Evolutionary conservation across 306 rosid species (phyloP), one percentile per base, ranked within the genome.

Genomic region (Malus asiatica): DNA sequence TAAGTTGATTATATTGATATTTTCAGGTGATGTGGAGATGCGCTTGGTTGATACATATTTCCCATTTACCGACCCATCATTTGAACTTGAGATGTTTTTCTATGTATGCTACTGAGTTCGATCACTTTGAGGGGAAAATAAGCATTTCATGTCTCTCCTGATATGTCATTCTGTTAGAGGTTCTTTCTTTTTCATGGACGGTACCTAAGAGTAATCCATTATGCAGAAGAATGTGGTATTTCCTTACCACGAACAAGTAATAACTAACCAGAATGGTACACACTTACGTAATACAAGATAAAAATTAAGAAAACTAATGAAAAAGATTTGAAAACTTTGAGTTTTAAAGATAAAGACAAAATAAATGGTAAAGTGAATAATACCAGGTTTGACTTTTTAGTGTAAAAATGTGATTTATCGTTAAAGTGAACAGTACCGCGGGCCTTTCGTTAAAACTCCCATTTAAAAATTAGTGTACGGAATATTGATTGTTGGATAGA

Each of bases 41-140:
- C 99, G 96, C 45, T 95, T 97, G 99, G 88, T 95, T 70, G 97
- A 95, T 84, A 87, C 99, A 44, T 95, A 92, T 81, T 90, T 92
- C 77, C 97, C 99, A 45, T 95, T 92, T 82, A 95, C 99, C 61
- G 77, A 88, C 80, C 99, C 97, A 35, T 95, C 97, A 40, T 90
- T 90, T 83, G 99, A 95, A 81, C 99, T 95, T 70, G 96, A 95
- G 86, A 92, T 95, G 68, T 92, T 87, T 82, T 95, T 95, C 78
- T 74, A 92, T 92, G 99, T 90, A 87, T 63, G 73, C 71, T 71
- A 45, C 40, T 77, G 55, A 70, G 76, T 42, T 15, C 8, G 10
- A 57, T 72, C 6, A 30, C 45, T 22, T 16, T 4, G 63, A 13
- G 3, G 16, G 16, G 6, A 13, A 7, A 5, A 62, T 15, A 62